Conservation (phyloP, 176 grass and related monocot species). For the Oryza punctata region DNA sequence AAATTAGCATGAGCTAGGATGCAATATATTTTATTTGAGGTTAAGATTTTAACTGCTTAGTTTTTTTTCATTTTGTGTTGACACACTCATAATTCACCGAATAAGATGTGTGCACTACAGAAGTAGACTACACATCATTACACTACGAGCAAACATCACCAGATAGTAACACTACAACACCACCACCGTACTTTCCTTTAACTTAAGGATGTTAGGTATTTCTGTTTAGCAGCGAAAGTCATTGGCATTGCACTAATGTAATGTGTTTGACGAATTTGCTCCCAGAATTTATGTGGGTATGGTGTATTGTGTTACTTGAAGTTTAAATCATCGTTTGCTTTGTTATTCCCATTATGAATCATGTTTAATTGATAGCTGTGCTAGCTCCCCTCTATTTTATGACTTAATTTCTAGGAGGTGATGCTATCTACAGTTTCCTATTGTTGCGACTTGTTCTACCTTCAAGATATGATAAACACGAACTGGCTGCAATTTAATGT, state of each 20-base stretch:
- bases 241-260: neutral
- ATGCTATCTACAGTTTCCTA: neutral
- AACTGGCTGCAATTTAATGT: neutral
- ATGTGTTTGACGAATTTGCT: neutral
- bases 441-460: neutral
- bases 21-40: neutral
- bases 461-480: slow-evolving; percentile 12
- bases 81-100: too few relatives aligned
- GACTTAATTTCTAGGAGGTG: neutral
- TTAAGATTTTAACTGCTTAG: slow-evolving; percentile 7
- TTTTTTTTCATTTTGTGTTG: neutral
- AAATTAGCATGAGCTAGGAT: neutral
- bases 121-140: too few relatives aligned
- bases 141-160: too few relatives aligned
- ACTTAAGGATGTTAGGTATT: neutral
- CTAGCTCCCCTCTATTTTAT: neutral
- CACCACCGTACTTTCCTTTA: neutral
- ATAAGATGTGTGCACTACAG: too few relatives aligned
- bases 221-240: neutral
- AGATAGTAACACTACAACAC: too few relatives aligned
- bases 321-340: neutral
- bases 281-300: neutral
- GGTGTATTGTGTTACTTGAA: neutral
- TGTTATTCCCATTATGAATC: neutral
- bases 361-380: neutral